phyloP scores from a whole-genome alignment of 2,329 filamentous ascomycete species.

The Ophiosphaerella korrae region DNA sequence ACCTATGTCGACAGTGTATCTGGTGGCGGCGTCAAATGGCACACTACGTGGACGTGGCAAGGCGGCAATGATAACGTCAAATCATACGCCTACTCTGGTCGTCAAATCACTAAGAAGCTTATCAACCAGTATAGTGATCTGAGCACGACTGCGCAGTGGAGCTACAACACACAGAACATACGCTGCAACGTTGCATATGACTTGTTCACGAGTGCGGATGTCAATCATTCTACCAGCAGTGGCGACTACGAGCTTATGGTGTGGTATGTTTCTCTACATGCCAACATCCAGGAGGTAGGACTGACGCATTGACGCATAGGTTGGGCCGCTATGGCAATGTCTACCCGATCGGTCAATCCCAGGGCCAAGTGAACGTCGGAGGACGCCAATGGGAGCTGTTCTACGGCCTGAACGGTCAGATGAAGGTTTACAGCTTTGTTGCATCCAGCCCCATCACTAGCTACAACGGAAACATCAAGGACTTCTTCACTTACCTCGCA shows the following conservation, averaged over 20 bases:
- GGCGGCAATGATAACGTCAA: conserved; percentile 22
- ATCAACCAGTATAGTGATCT: conserved; percentile 13
- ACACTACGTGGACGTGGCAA: conserved; percentile 14
- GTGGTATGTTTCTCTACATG: conserved; percentile 8
- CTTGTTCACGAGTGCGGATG: conserved; percentile 18
- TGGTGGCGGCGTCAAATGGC: conserved; percentile 12
- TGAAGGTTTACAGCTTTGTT: conserved; percentile 64
- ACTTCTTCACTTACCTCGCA: not conserved
- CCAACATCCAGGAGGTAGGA: not conserved
- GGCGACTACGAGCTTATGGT: conserved; percentile 25
- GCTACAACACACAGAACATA: conserved; percentile 12
- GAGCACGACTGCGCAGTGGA: conserved; percentile 14
- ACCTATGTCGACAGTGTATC: conserved; percentile 14
- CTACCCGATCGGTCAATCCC: not conserved
- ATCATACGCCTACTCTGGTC: conserved; percentile 19
- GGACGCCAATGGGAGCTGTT: conserved; percentile 61
- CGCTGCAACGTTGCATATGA: conserved; percentile 23
- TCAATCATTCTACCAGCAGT: conserved; percentile 18
- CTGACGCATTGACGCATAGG: conserved; percentile 39
- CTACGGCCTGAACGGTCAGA: conserved; percentile 61
- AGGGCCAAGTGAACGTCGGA: conserved; percentile 51
- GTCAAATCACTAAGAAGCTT: conserved; percentile 10
- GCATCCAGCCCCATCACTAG: conserved; percentile 20
- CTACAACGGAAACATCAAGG: conserved; percentile 29
- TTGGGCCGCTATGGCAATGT: conserved; percentile 59